A percentile compares a stretch with the other conserved stretches of the same genome.
Conservation (phyloP, 2,329 filamentous ascomycete species). For the Diaporthe nobilis region DNA sequence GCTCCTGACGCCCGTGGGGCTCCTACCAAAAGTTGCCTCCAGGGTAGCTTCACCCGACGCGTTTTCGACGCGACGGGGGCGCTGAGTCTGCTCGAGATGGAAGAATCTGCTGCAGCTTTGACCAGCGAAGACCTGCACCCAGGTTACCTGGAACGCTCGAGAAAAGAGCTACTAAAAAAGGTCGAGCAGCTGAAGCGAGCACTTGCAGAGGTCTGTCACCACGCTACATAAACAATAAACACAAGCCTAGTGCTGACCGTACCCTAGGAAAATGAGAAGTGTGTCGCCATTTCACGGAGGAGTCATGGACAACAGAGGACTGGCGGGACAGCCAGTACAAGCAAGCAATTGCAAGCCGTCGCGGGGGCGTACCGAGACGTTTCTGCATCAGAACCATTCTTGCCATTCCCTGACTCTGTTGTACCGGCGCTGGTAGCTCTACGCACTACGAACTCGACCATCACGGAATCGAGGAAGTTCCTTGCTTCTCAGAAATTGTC, state of each 20-base stretch:
- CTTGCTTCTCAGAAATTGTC: slow-evolving; percentile 61
- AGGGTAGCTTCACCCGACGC: slow-evolving; percentile 29
- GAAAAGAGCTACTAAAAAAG: slow-evolving; percentile 74
- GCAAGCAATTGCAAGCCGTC: slow-evolving; percentile 59
- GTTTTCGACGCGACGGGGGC: slow-evolving; percentile 49
- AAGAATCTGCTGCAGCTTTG: slow-evolving; percentile 46
- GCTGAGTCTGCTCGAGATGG: slow-evolving; percentile 48
- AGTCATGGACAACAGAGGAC: background rate
- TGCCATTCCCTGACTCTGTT: slow-evolving; percentile 77
- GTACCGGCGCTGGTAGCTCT: slow-evolving; percentile 80
- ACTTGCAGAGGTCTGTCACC: slow-evolving; percentile 59
- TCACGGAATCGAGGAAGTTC: slow-evolving; percentile 74
- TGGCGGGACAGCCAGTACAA: slow-evolving; percentile 1
- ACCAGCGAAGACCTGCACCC: slow-evolving; percentile 59
- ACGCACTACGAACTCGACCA: slow-evolving; percentile 74
- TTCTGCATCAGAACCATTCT: slow-evolving; percentile 71
- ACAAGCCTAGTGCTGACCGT: slow-evolving; percentile 40
- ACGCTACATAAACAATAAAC: slow-evolving; percentile 38
- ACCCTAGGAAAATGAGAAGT: slow-evolving; percentile 43
- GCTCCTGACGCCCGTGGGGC: slow-evolving; percentile 2
- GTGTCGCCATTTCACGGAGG: background rate
- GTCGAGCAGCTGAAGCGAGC: slow-evolving; percentile 68
- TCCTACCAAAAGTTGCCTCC: background rate
- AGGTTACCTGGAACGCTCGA: slow-evolving; percentile 74
- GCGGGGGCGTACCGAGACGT: slow-evolving; percentile 77